Evolutionary conservation across 306 rosid genomes (phyloP), one percentile per base, ranked within the genome.

Genomic region (Quercus engelmannii): DNA sequence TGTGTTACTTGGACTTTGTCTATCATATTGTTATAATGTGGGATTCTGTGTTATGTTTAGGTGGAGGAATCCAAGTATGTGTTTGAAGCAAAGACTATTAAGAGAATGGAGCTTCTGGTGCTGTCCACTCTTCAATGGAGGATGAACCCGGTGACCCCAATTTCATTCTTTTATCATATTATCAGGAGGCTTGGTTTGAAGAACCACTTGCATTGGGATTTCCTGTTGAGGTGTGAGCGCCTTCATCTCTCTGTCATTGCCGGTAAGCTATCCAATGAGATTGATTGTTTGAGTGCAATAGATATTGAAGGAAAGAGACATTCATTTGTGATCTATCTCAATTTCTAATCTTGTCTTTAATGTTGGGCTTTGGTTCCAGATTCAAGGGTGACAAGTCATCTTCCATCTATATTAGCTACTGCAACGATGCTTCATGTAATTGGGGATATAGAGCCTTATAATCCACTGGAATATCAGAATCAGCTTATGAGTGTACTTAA

Each of bases 21-120:
- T 0, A 49, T 2, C 63, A 69, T 75, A 43, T 41, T 61, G 70
- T 74, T 68, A 73, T 20, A 78, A 78, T 23, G 20, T 73, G 38
- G 75, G 19, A 58, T 56, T 19, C 55, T 81, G 63, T 73, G n/a
- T 41, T 38, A 23, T 5, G 19, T 82, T 85, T 78, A 95, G 99
- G 96, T 89, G 76, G 96, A 87, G 76, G 94, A 88, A 72, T 86
- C 97, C 3, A 92, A 87, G 76, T 92, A 79, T 54, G 83, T 91
- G 68, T 95, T 95, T 81, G 96, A 91, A 71, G 94, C 97, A 2
- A 95, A 89, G 82, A 91, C 93, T 61, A 85, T 95, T 35, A 93
- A 89, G 77, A 91, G 98, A 92, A 95, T 95, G 99, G 99, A 95
- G 87, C 96, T 95, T 76, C 75, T 95, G 69, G 96, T 95, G 80